Evolutionary conservation across 2,329 filamentous ascomycete species (phyloP).

Genomic region (Aphanocladium album): DNA sequence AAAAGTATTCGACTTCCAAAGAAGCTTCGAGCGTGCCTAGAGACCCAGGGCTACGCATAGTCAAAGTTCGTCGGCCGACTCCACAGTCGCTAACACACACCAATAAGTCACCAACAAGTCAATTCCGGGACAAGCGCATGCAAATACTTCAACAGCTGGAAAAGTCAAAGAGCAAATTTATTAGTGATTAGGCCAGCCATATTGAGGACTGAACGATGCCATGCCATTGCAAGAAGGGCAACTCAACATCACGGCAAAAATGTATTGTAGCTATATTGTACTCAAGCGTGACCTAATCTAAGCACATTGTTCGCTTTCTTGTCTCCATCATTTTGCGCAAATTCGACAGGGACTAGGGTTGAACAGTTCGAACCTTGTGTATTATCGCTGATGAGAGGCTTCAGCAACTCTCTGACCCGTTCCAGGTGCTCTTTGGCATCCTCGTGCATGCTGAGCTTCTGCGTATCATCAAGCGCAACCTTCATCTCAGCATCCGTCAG

Average conservation of each 20-base stretch:
- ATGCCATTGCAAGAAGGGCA: neutral
- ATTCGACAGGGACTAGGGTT: conserved; percentile 18
- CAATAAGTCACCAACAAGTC: neutral
- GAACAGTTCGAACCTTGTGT: conserved; percentile 10
- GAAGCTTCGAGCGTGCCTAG: neutral
- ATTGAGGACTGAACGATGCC: neutral
- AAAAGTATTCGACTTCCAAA: neutral
- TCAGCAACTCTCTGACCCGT: conserved; percentile 23
- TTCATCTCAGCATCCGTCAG: conserved; percentile 23
- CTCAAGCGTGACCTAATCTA: conserved; percentile 3
- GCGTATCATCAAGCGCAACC: conserved; percentile 21
- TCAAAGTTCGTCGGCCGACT: neutral
- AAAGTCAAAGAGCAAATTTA: conserved; percentile 24
- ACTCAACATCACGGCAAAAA: neutral
- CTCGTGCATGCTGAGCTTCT: conserved; percentile 20
- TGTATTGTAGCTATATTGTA: neutral
- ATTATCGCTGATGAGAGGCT: conserved; percentile 16
- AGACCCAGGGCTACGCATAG: neutral
- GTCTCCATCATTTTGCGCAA: conserved; percentile 15
- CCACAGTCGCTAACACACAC: neutral
- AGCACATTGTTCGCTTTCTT: conserved; percentile 3
- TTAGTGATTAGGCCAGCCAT: conserved; percentile 11
- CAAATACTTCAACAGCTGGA: conserved; percentile 25
- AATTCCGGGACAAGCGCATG: conserved; percentile 16
- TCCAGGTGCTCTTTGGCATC: conserved; percentile 19